Evolutionary conservation across 441 rosid species (phyloP).

Genomic region (Lepidium campestre): DNA sequence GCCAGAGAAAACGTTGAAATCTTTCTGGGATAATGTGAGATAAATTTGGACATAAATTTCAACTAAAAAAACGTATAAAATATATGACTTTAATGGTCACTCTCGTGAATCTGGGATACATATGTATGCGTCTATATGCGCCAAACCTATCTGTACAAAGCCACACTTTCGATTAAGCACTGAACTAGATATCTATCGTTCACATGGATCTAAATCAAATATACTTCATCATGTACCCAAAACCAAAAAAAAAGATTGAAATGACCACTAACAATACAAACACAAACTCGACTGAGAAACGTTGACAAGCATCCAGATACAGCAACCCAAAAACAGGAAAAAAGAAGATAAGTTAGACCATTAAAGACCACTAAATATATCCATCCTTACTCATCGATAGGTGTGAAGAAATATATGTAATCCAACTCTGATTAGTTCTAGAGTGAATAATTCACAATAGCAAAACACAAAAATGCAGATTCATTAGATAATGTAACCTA

Average conservation of each 20-base stretch:
- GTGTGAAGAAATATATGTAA: neutral
- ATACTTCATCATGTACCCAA: neutral
- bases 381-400: neutral
- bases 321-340: neutral
- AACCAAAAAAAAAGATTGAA: neutral
- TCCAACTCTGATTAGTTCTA: neutral
- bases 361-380: neutral
- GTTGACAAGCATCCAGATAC: neutral
- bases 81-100: neutral
- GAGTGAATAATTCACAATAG: neutral
- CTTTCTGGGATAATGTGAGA: neutral
- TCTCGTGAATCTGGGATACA: neutral
- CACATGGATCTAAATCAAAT: neutral
- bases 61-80: neutral
- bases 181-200: neutral
- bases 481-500: slow-evolving; percentile 3
- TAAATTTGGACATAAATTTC: neutral
- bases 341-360: neutral
- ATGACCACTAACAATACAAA: neutral
- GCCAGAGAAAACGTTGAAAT: neutral
- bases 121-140: neutral
- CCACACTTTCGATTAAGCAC: neutral
- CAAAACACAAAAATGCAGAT: neutral
- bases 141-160: neutral
- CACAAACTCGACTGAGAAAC: neutral